Base-by-base conservation (phyloP, 2,329 filamentous ascomycete species). In the Cucurbitaria berberidis region DNA sequence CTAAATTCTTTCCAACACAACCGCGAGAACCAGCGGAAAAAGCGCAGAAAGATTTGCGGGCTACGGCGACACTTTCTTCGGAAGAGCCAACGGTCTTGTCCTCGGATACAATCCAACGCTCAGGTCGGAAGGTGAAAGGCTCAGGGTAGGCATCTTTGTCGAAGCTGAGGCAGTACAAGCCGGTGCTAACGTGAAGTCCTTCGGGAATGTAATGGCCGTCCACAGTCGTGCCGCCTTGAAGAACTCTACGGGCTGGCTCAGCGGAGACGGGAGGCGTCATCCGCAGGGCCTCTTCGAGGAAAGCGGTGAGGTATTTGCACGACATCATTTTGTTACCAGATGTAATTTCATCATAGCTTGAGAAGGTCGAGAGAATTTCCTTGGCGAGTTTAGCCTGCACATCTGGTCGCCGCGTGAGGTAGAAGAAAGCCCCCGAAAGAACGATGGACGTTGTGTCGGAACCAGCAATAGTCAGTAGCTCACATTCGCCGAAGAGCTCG, bases 401-500 rank as follows among this genome's bases (percentile, higher is more conserved):
- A 1, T 53, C 47, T 4, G 58, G 59, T n/a, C 53, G 26, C 15
- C 58, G 53, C 27, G 43, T 34, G 3, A 68, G 55, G 34, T 68
- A 68, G 52, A 68, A 67, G 46, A 62, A 60, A 2, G 51, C 48
- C 1, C 57, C 58, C 9, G 61, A 57, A 11, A 66, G 35, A n/a
- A 62, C 58, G 16, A 59, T 53, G 0, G 64, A 52, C 1, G 62
- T 67, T 1, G 64, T 67, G 29, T 68, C 64, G 1, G 60, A 62
- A 6, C 64, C 65, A n/a, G 64, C 65, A 16, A 67, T 63, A 9
- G 55, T 67, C 27, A 68, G 29, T 13, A 68, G 18, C 38, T 63
- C 60, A 18, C 54, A 59, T 46, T 68, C 65, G 5, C 48, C 63
- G 57, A 70, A 76, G n/a, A 80, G 54, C 45, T 80, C 78, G 24